phyloP scores from a whole-genome alignment of 495 filamentous ascomycete species.

The Aspergillus cavernicola region DNA sequence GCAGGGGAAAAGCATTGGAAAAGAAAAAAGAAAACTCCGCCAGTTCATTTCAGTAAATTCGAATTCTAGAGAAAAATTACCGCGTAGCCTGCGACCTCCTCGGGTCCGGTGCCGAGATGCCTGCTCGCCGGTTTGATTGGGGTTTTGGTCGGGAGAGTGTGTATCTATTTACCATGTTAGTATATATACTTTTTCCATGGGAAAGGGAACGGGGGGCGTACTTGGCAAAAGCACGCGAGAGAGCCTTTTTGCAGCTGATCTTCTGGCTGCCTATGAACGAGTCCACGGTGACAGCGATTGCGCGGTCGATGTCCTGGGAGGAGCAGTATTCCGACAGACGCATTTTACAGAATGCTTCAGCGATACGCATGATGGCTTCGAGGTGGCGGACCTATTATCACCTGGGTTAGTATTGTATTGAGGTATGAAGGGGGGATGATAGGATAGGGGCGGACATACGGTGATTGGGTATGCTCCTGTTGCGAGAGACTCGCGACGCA shows the following conservation, averaged over 20 bases:
- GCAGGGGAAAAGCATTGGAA: no score
- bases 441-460: conserved; percentile 48
- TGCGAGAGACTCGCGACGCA: conserved; percentile 85
- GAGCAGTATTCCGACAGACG: conserved; percentile 90
- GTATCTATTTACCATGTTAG: conserved; percentile 33
- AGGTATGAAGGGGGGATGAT: neutral
- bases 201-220: conserved; percentile 44
- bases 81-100: neutral
- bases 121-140: conserved; percentile 42
- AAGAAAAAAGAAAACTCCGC: no score
- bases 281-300: conserved; percentile 95
- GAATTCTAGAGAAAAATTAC: no score
- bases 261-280: conserved; percentile 96
- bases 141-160: conserved; percentile 46
- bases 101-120: conserved; percentile 35
- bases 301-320: conserved; percentile 86
- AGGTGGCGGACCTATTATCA: conserved; percentile 82
- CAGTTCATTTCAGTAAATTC: no score
- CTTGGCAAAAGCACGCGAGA: conserved; percentile 96
- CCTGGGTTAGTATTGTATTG: neutral
- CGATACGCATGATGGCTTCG: conserved; percentile 94
- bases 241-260: conserved; percentile 94
- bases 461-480: conserved; percentile 98
- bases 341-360: conserved; percentile 93
- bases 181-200: neutral